Conservation (phyloP, 2,329 filamentous ascomycete genomes). For the Domatiomyces globalis region DNA sequence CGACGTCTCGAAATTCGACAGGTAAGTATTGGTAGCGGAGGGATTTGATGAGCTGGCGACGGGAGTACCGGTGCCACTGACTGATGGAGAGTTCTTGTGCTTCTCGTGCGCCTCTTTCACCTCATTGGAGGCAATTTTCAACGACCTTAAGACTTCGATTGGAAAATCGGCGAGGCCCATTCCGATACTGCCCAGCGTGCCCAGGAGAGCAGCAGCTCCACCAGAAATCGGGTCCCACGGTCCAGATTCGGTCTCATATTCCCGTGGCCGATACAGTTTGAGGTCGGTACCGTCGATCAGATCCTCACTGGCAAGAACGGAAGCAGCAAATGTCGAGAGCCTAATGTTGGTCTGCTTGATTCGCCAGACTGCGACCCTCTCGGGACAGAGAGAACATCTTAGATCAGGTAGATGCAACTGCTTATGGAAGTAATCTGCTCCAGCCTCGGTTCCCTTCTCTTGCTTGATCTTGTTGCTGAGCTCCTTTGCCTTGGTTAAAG, state of each 20-base stretch:
- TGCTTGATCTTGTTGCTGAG: conserved; percentile 52
- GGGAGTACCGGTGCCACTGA: conserved; percentile 5
- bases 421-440: conserved; percentile 56
- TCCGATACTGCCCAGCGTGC: conserved; percentile 65
- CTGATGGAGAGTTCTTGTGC: not conserved
- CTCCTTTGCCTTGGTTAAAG: conserved; percentile 39
- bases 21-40: conserved; percentile 4
- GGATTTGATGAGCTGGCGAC: not conserved
- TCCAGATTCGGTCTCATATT: conserved; percentile 66
- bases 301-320: conserved; percentile 50
- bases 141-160: conserved; percentile 37
- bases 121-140: conserved; percentile 14
- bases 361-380: conserved; percentile 59
- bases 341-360: conserved; percentile 52
- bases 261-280: conserved; percentile 48
- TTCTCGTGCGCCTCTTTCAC: conserved; percentile 15
- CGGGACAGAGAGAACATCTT: conserved; percentile 55
- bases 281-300: conserved; percentile 55
- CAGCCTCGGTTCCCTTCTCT: conserved; percentile 50
- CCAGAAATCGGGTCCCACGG: conserved; percentile 69
- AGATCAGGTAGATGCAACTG: conserved; percentile 53
- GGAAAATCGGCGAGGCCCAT: conserved; percentile 68
- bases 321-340: conserved; percentile 59
- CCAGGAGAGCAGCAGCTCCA: conserved; percentile 62
- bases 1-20: not conserved